Evolutionary conservation across 2,329 filamentous ascomycete species (phyloP), one percentile per base, ranked within the genome.

Genomic region (Curvularia spicifera): DNA sequence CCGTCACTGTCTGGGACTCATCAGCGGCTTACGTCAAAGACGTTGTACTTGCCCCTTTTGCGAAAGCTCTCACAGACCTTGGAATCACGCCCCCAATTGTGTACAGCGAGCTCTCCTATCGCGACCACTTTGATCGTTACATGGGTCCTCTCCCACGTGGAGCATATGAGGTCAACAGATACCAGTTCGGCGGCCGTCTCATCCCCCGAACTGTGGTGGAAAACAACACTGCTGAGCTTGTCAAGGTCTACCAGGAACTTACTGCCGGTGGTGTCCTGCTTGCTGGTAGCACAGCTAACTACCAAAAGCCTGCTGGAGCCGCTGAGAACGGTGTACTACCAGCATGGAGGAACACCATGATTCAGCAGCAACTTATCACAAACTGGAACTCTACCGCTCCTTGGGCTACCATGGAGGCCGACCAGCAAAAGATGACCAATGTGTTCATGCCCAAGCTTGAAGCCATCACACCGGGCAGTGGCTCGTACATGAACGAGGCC

Each of bases 401-500:
- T 24, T 60, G 44, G 48, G 53, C 59, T 15, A 28, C 57, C 42
- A 62, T 64, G 59, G 53, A 57, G 20, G 56, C 56, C 10, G 51
- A 45, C 12, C 59, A 59, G 37, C 24, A 53, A 26, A 55, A 43
- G 53, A 65, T 69, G 60, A 69, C 62, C n/a, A 59, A 68, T 24
- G 61, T 66, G 5, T 24, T 73, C 4, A 66, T 72, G 59, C 69
- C 70, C 8, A 63, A 65, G 55, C 54, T 73, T 22, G 61, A 69
- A 42, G 59, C 56, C 18, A 35, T 67, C 10, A 68, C 65, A 8
- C 61, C 61, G 3, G 66, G 57, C n/a, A 66, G 63, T 29, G 72
- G 67, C 3, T 55, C 70, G 2, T 75, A 75, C 48, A 54, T 74
- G 42, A 75, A 70, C 51, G 72, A 75, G 51, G 71, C 68, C 4